Evolutionary conservation across 1,284 basidiomycete genomes (phyloP), one percentile per base, ranked within the genome.

Genomic region (Sporisorium scitamineum): DNA sequence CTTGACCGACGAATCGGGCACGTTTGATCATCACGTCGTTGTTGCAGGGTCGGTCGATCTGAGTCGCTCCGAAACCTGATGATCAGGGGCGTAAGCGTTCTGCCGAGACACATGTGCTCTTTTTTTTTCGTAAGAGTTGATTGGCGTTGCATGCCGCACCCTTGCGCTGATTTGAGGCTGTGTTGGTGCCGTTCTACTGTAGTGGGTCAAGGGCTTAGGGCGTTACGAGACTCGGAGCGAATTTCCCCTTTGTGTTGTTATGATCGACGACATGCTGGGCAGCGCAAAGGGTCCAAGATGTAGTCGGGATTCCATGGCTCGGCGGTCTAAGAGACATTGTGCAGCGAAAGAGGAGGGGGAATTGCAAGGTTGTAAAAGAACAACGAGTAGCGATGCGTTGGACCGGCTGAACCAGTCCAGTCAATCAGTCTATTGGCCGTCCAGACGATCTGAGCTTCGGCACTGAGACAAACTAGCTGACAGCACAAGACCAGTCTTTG

Each of bases 391-490:
- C n/a, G n/a, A n/a, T n/a, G n/a, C n/a, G n/a, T n/a, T n/a, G n/a
- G n/a, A n/a, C n/a, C 34, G 11, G 34, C 34, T 9, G 6, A 34
- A 34, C 4, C 16, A 8, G 3, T 39, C 4, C 16, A 8, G 3
- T 39, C 37, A 39, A 11, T n/a, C 24, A 27, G 14, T 18, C 18
- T 8, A 48, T 29, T 29, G 26, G 47, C 47, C 26, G 47, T 48
- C 27, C 16, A 20, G 26, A 13, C 47, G 47, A 48, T 48, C 47
- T 48, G 47, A 39, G 47, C 47, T 48, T 48, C 27, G 47, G 47
- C 47, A 48, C 44, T 45, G 22, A 29, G 47, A 48, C 26, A 29
- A 48, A 27, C 3, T 18, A 11, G 34, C 14, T 5, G 16, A n/a
- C 16, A n/a, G 37, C 37, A 39, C 37, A 18, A 1, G 16, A 39